Conservation (phyloP, 2,329 filamentous ascomycete genomes). For the Microdochium paspali region DNA sequence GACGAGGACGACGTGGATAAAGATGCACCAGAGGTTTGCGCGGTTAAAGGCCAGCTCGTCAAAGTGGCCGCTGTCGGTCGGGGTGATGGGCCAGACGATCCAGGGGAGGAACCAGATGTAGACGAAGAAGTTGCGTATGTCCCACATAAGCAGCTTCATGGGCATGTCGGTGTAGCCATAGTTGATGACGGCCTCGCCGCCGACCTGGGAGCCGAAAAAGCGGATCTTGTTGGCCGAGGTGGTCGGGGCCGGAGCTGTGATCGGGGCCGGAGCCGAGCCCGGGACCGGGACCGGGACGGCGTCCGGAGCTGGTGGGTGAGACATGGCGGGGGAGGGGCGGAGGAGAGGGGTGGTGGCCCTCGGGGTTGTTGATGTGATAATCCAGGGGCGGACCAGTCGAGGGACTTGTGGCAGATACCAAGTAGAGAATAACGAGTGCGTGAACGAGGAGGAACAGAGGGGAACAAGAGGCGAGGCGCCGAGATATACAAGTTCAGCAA, state of each 20-base stretch:
- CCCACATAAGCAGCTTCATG: constrained; percentile 37
- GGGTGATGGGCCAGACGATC: constrained; percentile 47
- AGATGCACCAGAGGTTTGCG: constrained; percentile 46
- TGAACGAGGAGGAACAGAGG: no score
- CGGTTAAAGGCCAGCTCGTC: constrained; percentile 55
- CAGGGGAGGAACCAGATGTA: constrained; percentile 49
- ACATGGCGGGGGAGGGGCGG: not conserved
- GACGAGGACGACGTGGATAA: constrained; percentile 47
- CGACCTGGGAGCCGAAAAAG: constrained; percentile 50
- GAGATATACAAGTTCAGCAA: no score
- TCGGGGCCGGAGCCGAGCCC: not conserved
- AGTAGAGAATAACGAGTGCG: no score
- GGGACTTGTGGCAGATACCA: no score
- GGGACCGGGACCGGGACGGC: not conserved
- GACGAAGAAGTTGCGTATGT: constrained; percentile 45
- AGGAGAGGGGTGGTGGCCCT: not conserved
- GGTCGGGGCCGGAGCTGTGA: not conserved
- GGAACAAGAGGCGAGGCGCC: no score
- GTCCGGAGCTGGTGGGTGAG: not conserved
- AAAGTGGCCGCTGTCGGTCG: constrained; percentile 40
- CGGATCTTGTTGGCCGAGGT: constrained; percentile 6
- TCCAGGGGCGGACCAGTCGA: no score
- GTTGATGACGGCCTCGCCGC: constrained; percentile 46
- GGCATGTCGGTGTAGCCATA: constrained; percentile 52
- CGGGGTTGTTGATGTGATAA: no score